These are phyloP conservation scores for Boletus rubescentipes DNA, from an alignment of 768 basidiomycete species.

Conservation along the genomic window DNA sequence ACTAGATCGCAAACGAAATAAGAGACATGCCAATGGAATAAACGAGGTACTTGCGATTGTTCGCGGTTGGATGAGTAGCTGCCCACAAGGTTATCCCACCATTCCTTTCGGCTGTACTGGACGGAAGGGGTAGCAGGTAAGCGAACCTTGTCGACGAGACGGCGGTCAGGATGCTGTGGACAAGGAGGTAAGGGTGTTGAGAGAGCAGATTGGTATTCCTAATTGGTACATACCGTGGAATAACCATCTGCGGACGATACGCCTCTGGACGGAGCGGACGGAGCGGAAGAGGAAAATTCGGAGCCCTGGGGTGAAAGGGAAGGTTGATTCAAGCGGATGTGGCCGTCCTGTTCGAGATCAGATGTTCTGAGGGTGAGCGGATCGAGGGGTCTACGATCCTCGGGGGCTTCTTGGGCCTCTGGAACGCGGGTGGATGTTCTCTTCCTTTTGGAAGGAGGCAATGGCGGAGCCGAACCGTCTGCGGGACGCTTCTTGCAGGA, in stretches of 20 bases:
- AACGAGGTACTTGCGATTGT: conserved; percentile 38
- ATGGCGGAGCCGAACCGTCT: conserved; percentile 49
- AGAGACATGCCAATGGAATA: background rate
- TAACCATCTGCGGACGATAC: conserved; percentile 28
- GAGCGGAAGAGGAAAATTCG: conserved; percentile 29
- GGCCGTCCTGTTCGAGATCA: conserved; percentile 25
- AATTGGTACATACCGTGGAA: conserved; percentile 21
- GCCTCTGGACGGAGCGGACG: conserved; percentile 25
- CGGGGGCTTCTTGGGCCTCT: conserved; percentile 32
- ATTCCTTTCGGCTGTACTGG: conserved; percentile 38
- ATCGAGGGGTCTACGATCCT: conserved; percentile 30
- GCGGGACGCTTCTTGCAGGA: conserved; percentile 79
- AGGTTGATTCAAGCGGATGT: conserved; percentile 28
- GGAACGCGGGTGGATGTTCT: conserved; percentile 35
- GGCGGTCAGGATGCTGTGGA: conserved; percentile 29
- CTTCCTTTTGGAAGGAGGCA: conserved; percentile 56
- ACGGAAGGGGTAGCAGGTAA: conserved; percentile 27
- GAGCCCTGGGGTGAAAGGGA: conserved; percentile 34
- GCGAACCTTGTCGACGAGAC: conserved; percentile 28
- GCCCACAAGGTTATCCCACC: conserved; percentile 50
- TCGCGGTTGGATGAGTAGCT: conserved; percentile 42
- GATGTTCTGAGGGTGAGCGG: conserved; percentile 26
- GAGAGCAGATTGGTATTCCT: background rate
- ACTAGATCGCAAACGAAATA: conserved; percentile 29
- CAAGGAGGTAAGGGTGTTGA: conserved; percentile 3